These are phyloP conservation scores for Apiospora saccharicola DNA, from an alignment of 2,329 filamentous ascomycete genomes.

Conservation along the genomic window DNA sequence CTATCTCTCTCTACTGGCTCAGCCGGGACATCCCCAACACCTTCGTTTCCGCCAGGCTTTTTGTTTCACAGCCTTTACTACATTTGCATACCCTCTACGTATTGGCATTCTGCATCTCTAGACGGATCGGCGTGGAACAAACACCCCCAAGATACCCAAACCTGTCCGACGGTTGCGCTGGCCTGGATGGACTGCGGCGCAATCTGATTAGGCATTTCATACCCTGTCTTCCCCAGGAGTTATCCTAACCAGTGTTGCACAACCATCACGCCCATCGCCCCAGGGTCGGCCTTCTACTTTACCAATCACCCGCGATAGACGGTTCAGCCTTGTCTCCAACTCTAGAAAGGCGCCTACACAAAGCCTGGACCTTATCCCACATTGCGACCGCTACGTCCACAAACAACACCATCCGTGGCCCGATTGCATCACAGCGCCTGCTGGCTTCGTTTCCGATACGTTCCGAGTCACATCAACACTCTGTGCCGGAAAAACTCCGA, in stretches of 20 bases:
- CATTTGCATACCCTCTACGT: conserved; percentile 1
- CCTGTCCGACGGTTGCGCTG: background rate
- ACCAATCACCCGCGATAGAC: conserved; percentile 3
- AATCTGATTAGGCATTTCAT: conserved; percentile 18
- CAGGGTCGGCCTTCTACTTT: background rate
- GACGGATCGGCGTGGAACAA: conserved; percentile 4
- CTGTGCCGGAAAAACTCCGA: background rate
- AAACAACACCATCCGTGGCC: background rate
- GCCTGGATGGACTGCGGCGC: conserved; percentile 16
- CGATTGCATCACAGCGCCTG: conserved; percentile 12
- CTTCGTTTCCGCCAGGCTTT: conserved; percentile 9
- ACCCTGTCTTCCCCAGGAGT: background rate
- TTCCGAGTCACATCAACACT: conserved; percentile 2
- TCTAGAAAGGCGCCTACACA: conserved; percentile 9
- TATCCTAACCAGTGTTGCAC: conserved; percentile 1
- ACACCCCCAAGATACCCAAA: conserved; percentile 1
- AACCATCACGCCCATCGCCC: background rate
- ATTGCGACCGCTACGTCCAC: conserved; percentile 14
- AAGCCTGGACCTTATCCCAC: conserved; percentile 14
- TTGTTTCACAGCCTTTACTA: conserved; percentile 19
- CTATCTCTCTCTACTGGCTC: background rate
- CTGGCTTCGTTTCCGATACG: conserved; percentile 14
- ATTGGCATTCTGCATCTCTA: conserved; percentile 11
- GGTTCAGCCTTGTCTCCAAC: conserved; percentile 11
- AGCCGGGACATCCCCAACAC: conserved; percentile 20